phyloP scores from a whole-genome alignment of 1,284 basidiomycete species.

The Cutaneotrichosporon cyanovorans region DNA sequence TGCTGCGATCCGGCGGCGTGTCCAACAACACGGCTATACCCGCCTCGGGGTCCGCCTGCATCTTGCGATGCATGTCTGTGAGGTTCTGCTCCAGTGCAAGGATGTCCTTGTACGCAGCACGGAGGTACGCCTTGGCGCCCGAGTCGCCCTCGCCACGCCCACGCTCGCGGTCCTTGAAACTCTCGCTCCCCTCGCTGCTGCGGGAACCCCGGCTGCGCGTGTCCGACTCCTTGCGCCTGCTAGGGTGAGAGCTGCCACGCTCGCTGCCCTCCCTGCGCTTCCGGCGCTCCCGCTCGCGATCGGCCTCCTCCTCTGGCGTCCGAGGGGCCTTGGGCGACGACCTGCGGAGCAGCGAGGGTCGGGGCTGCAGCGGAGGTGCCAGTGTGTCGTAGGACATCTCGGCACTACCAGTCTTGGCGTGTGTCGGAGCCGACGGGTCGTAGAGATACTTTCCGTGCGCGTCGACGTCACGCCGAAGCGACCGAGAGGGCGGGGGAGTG shows the following conservation, averaged over 20 bases:
- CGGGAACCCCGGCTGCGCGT: slow-evolving; percentile 36
- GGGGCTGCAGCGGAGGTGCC: neutral
- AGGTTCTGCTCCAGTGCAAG: slow-evolving; percentile 42
- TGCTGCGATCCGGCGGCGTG: slow-evolving; percentile 5
- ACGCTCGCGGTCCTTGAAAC: slow-evolving; percentile 44
- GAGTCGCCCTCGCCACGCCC: slow-evolving; percentile 42
- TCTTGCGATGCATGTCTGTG: slow-evolving; percentile 43
- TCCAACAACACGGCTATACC: slow-evolving; percentile 30
- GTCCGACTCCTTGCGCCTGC: slow-evolving; percentile 29
- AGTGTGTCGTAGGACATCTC: neutral
- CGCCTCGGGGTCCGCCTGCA: slow-evolving; percentile 40
- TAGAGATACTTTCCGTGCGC: no score
- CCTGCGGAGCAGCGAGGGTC: slow-evolving; percentile 12
- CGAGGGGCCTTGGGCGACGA: slow-evolving; percentile 11
- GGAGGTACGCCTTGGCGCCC: slow-evolving; percentile 43
- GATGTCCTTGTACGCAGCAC: slow-evolving; percentile 44
- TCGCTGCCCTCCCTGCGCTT: slow-evolving; percentile 44
- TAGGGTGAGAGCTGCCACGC: slow-evolving; percentile 24
- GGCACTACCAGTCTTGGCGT: no score
- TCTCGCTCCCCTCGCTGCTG: slow-evolving; percentile 47
- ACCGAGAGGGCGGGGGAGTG: no score
- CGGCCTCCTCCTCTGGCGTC: slow-evolving; percentile 39
- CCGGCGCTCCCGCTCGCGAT: slow-evolving; percentile 41
- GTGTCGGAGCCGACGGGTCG: no score
- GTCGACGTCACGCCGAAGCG: no score